Evolutionary conservation across 1,139 yeast genomes (phyloP), one percentile per base, ranked within the genome.

Genomic region (Yamadazyma atmosphaerica): DNA sequence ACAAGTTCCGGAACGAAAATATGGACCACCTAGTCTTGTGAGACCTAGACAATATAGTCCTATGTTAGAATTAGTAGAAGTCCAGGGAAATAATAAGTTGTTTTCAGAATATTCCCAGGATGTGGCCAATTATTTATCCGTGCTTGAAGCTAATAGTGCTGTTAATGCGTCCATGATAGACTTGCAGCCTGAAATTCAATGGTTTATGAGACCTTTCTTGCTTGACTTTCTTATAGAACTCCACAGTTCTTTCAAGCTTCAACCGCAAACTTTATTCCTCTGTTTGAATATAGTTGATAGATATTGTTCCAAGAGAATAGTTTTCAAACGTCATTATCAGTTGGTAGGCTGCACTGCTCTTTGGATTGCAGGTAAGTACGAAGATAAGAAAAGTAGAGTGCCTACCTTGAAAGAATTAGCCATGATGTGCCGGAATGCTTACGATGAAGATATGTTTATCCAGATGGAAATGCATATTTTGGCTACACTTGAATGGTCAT

Each of bases 381-480:
- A 87, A 55, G 97, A 89, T 61, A 86, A 86, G 56, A 90, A 90
- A 63, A 75, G 80, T 41, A 69, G 87, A 41, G 89, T 88, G 3
- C 96, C 97, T 22, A 82, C 92, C 1, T 71, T 89, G 40, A 74
- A 78, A 38, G 96, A 89, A 54, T 74, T 90, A 48, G 74, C 84
- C 15, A 67, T 79, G 49, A 78, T 88, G 82, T 87, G 96, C 62
- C 77, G 95, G 45, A 79, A 81, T 52, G 88, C 89, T 11, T 90
- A 88, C 58, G 95, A 88, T 48, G 84, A 82, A 49, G 83, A 84
- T 45, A 88, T 90, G 95, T 89, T 92, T 63, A 74, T 84, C 32
- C 97, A 90, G 61, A 92, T 92, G 98, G 98, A 92, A 64, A 79
- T 80, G 62, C 98, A 92, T 60, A 84, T 92, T 31, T 68, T 92